Percentiles rank a stretch among this genome's conserved stretches.
These are phyloP conservation scores for Pseudocercospora vitis DNA, from an alignment of 2,329 filamentous ascomycete species.

Conservation along the genomic window DNA sequence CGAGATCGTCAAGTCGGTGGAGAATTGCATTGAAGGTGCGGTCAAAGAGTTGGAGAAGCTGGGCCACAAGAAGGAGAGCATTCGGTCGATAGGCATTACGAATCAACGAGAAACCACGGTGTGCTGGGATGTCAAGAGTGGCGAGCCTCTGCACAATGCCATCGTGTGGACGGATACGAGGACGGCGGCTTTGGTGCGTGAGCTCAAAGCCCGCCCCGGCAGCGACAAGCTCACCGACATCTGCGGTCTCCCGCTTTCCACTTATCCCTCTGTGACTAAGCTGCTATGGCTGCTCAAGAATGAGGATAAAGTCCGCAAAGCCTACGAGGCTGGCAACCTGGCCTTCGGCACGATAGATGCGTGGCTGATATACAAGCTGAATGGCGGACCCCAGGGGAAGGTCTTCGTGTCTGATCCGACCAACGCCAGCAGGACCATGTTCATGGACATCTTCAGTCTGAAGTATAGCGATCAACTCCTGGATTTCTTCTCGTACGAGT, in stretches of 20 bases:
- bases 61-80: slow-evolving; percentile 66
- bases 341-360: slow-evolving; percentile 86
- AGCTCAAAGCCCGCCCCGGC: slow-evolving; percentile 67
- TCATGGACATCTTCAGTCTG: slow-evolving; percentile 81
- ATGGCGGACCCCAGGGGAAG: slow-evolving; percentile 61
- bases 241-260: slow-evolving; percentile 81
- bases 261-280: slow-evolving; percentile 85
- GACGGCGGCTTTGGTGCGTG: slow-evolving; percentile 71
- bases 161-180: slow-evolving; percentile 90
- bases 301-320: slow-evolving; percentile 65
- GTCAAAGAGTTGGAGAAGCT: slow-evolving; percentile 68
- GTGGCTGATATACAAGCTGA: slow-evolving; percentile 83
- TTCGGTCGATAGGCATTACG: slow-evolving; percentile 80
- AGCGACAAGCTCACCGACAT: slow-evolving; percentile 68
- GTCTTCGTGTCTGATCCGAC: slow-evolving; percentile 81
- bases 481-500: slow-evolving; percentile 66
- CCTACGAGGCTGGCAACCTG: slow-evolving; percentile 73
- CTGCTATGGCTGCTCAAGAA: slow-evolving; percentile 79
- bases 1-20: slow-evolving; percentile 72
- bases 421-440: slow-evolving; percentile 90
- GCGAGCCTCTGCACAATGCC: slow-evolving; percentile 77
- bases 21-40: slow-evolving; percentile 76
- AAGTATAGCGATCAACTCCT: slow-evolving; percentile 77
- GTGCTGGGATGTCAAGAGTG: slow-evolving; percentile 79
- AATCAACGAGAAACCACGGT: slow-evolving; percentile 88